These are phyloP conservation scores for Oryza australiensis DNA, from an alignment of 176 grass and related monocot genomes.

Conservation along the genomic window DNA sequence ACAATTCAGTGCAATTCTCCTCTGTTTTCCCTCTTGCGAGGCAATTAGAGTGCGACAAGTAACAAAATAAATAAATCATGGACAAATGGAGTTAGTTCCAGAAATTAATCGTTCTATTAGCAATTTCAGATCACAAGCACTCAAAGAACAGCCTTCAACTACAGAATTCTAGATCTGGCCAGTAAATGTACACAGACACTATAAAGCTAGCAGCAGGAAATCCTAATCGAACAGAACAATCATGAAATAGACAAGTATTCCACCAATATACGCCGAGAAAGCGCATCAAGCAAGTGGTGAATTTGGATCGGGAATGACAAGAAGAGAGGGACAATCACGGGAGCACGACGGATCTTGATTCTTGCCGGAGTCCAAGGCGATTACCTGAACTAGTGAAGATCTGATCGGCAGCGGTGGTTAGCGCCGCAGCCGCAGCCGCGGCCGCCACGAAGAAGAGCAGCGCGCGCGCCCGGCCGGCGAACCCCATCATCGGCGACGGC, in stretches of 20 bases:
- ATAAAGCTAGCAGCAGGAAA: not conserved
- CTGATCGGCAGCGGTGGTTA: constrained; percentile 31
- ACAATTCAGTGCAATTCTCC: not conserved
- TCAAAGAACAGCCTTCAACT: not conserved
- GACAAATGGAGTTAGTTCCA: not conserved
- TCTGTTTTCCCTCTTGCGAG: not conserved
- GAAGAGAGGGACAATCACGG: not conserved
- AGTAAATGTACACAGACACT: not conserved
- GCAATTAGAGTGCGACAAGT: not conserved
- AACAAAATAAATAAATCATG: not conserved
- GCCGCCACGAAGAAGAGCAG: constrained; percentile 25
- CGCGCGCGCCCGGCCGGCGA: not conserved
- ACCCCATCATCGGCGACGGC: constrained; percentile 57
- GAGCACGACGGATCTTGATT: not conserved
- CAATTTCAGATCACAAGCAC: not conserved
- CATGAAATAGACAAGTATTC: not conserved
- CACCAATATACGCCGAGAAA: not conserved
- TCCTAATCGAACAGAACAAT: not conserved
- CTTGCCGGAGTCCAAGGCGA: not conserved
- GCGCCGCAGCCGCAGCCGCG: not conserved
- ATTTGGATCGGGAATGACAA: not conserved
- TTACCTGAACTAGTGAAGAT: constrained; percentile 63
- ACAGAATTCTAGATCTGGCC: not conserved
- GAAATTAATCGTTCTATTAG: not conserved
- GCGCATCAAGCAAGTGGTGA: not conserved